Base-by-base conservation (phyloP, 164 flowering plant species). In the Akebia trifoliata region DNA sequence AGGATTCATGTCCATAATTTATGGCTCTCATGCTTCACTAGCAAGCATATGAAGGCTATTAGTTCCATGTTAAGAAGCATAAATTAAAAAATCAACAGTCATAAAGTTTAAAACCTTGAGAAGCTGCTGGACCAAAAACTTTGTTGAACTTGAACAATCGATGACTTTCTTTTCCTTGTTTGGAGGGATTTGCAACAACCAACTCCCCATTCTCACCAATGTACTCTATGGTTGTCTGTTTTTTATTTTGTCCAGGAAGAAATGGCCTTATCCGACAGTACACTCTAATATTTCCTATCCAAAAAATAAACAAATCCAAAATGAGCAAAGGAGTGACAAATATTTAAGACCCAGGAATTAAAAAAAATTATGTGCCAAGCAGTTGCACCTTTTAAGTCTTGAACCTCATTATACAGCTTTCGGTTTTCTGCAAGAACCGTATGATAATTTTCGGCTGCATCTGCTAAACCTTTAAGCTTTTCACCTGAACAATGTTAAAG, bases 251-350 rank as follows among this genome's bases (percentile, higher is more conserved):
- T 28, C 95, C 92, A 1, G 75, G 72, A 64, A 84, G 96, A 69
- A 93, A 87, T 51, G 99, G 99, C 60, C 96, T 80, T 51, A 93
- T 75, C 26, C 99, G 88, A 56, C 97, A 93, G 61, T 90, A 90
- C 2, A 93, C 97, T 77, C 99, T 78, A 29, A 93, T 93, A 64
- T 87, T 87, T 52, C 99, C 99, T 93, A 46, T 49, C 20, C 32
- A 63, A 56, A 29, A 55, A 31, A 31, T 56, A n/a, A n/a, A n/a
- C n/a, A n/a, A n/a, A n/a, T 20, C 17, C 24, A 61, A 44, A 39
- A 37, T 53, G 11, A 70, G 57, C 39, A 39, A 39, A 52, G 38
- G 44, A 31, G 32, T 10, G 31, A 18, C 6, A 34, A 59, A 2
- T 0, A 25, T 28, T 55, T 7, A 21, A 18, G 42, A 36, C 24